Evolutionary conservation across 352 stramenopile species (phyloP).

Genomic region (Globisporangium spinosum): DNA sequence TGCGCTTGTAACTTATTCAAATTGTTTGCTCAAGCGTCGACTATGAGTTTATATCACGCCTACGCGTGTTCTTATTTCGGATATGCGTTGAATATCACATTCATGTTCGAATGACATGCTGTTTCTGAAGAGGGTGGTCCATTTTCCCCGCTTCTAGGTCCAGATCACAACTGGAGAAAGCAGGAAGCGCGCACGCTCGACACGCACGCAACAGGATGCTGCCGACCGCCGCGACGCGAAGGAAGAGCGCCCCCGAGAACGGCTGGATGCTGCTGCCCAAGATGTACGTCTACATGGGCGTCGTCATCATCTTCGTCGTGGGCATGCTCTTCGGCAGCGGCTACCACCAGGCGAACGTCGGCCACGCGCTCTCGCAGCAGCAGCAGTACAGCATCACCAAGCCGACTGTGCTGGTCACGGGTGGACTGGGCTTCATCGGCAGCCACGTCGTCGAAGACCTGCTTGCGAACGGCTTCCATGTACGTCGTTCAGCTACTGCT

Average conservation of each 20-base stretch:
- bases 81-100: background rate
- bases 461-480: constrained; percentile 69
- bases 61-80: too few species aligned
- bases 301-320: constrained; percentile 57
- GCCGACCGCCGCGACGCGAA: constrained; percentile 24
- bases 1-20: too few species aligned
- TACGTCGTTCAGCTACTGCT: constrained; percentile 23
- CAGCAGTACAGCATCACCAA: constrained; percentile 33
- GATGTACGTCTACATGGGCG: constrained; percentile 68
- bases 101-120: background rate
- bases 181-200: background rate
- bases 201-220: constrained; percentile 18
- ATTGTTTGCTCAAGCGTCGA: too few species aligned
- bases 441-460: constrained; percentile 85
- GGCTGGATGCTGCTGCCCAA: constrained; percentile 72
- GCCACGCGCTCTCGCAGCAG: constrained; percentile 21
- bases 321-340: constrained; percentile 64
- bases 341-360: constrained; percentile 43
- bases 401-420: constrained; percentile 72
- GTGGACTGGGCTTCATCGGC: constrained; percentile 80
- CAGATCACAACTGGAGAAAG: background rate
- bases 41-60: too few species aligned
- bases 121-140: constrained; percentile 5
- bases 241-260: constrained; percentile 32
- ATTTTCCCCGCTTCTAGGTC: background rate